Conservation (phyloP, 2,329 filamentous ascomycete genomes). For the Hawksworthiomyces lignivorus region DNA sequence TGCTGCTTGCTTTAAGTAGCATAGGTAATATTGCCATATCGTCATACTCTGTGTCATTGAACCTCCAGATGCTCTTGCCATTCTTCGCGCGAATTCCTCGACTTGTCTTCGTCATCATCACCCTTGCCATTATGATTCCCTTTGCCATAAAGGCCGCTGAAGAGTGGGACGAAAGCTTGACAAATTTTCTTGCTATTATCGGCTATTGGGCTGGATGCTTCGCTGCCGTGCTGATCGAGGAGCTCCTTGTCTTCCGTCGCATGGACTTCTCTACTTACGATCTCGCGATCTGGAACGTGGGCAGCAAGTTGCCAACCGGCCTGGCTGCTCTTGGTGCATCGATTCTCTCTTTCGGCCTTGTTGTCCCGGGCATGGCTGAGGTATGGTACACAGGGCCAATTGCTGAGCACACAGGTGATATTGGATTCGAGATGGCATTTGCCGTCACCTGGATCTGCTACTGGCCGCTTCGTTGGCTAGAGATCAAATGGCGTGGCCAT, state of each 20-base stretch:
- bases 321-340: slow-evolving; percentile 39
- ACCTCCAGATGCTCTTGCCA: slow-evolving; percentile 49
- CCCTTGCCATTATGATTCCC: slow-evolving; percentile 52
- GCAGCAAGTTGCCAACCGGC: slow-evolving; percentile 35
- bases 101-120: slow-evolving; percentile 48
- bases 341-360: slow-evolving; percentile 38
- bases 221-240: slow-evolving; percentile 39
- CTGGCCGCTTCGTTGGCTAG: slow-evolving; percentile 37
- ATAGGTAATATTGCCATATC: slow-evolving; percentile 37
- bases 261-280: slow-evolving; percentile 38
- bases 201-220: slow-evolving; percentile 53
- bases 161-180: slow-evolving; percentile 49
- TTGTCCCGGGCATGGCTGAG: slow-evolving; percentile 53
- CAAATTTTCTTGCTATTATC: slow-evolving; percentile 50
- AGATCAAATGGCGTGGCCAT: slow-evolving; percentile 27
- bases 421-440: slow-evolving; percentile 59
- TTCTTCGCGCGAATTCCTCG: slow-evolving; percentile 48
- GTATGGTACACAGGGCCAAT: slow-evolving; percentile 56
- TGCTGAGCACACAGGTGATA: slow-evolving; percentile 51
- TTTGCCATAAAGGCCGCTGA: slow-evolving; percentile 47
- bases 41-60: slow-evolving; percentile 29
- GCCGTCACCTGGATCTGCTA: slow-evolving; percentile 40
- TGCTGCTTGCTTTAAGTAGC: slow-evolving; percentile 35
- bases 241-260: slow-evolving; percentile 41
- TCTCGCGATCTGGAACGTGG: slow-evolving; percentile 39